phyloP scores from a whole-genome alignment of 352 stramenopile species.

The Thalassiosira mediterranea region DNA sequence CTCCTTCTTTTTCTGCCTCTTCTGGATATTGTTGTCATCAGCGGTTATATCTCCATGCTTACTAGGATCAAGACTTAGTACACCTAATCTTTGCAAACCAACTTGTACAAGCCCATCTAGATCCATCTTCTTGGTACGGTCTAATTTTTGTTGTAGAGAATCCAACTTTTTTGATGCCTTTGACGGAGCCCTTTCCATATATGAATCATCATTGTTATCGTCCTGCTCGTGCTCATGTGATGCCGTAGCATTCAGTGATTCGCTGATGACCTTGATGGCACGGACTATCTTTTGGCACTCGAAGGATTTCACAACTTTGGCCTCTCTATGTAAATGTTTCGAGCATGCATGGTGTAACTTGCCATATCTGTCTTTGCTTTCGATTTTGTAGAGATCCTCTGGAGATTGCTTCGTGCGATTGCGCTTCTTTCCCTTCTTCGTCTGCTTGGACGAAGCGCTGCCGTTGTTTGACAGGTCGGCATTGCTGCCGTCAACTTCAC shows the following conservation, averaged over 20 bases:
- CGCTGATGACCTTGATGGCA: slow-evolving; percentile 61
- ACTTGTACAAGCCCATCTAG: slow-evolving; percentile 44
- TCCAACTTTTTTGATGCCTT: slow-evolving; percentile 33
- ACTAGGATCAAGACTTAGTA: slow-evolving; percentile 39
- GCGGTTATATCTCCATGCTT: neutral
- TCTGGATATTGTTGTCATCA: slow-evolving; percentile 1
- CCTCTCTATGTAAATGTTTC: slow-evolving; percentile 70
- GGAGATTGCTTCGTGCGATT: slow-evolving; percentile 21
- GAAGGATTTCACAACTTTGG: slow-evolving; percentile 71
- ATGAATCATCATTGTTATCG: slow-evolving; percentile 7
- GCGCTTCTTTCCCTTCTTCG: slow-evolving; percentile 35
- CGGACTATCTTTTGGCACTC: slow-evolving; percentile 68
- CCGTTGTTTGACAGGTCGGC: neutral
- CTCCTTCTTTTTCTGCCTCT: neutral
- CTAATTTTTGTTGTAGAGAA: slow-evolving; percentile 40
- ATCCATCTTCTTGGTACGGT: slow-evolving; percentile 51
- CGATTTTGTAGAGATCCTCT: slow-evolving; percentile 41
- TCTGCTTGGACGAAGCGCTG: slow-evolving; percentile 6
- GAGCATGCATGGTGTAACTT: slow-evolving; percentile 53
- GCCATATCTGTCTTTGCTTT: slow-evolving; percentile 58
- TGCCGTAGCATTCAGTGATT: no score
- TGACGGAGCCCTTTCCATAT: neutral
- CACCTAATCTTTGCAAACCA: slow-evolving; percentile 46
- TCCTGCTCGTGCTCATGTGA: slow-evolving; percentile 30
- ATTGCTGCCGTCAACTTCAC: slow-evolving; percentile 1